Evolutionary conservation across 108 stramenopile genomes (phyloP), one percentile per base, ranked within the genome.

Genomic region (Cylindrotheca closterium): DNA sequence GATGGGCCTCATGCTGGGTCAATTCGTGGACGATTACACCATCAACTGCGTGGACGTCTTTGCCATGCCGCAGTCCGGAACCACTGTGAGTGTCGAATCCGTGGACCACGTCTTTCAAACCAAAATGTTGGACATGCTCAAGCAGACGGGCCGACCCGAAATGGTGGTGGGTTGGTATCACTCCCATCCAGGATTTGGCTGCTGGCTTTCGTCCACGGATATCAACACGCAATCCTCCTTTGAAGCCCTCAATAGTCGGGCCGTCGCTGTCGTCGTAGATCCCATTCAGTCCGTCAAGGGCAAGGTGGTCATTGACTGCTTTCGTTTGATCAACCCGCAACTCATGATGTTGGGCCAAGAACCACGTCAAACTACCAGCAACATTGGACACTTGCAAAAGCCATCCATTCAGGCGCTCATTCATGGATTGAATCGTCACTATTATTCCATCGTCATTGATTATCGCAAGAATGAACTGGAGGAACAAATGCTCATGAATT

Each of bases 151-250:
- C 1, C 79, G 97, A 45, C 90, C 84, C 7, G 94, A 97, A 80
- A 97, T 97, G 96, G 97, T 97, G n/a, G 96, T 98, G 49, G 97
- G 97, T 27, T 96, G 97, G 95, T 99, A 99, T 75, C 99, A 99
- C 75, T 96, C 94, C 29, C 99, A 99, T 78, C 99, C 99, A 19
- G 99, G 99, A 25, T 99, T 98, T 65, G 99, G 97, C 3, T 98
- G 97, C 79, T 99, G 99, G 99, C 79, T 99, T 10, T 91, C 88
- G 29, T 91, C 92, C 5, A 97, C 97, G 21, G 99, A 99, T 78
- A 96, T 98, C 65, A 98, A 98, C 70, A 99, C 99, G n/a, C 99
- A 99, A 68, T 87, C 92, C 28, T 83, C 86, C 46, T 99, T 99
- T 54, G 98, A 99, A 79, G 85, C 89, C 18, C 81, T 98, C 47